Conservation (phyloP, 176 grass and related monocot genomes). For the Musa acuminata region DNA sequence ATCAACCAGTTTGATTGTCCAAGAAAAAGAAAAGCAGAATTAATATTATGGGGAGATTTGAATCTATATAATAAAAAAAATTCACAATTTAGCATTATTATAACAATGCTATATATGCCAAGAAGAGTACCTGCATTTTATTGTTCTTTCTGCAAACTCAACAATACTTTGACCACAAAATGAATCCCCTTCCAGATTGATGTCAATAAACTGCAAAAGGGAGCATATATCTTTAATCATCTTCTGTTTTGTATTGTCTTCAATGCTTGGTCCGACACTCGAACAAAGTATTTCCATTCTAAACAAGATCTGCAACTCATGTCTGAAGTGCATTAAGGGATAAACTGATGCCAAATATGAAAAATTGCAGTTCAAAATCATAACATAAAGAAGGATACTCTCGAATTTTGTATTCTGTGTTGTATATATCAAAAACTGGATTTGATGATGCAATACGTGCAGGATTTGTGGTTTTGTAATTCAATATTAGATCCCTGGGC, state of each 20-base stretch:
- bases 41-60: neutral
- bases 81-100: constrained; percentile 1
- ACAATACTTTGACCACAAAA: constrained; percentile 52
- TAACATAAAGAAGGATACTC: constrained; percentile 71
- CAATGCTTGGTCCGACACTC: constrained; percentile 36
- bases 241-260: constrained; percentile 69
- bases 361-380: neutral
- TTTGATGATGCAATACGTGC: constrained; percentile 23
- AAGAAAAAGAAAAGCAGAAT: neutral
- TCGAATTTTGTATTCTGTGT: constrained; percentile 57
- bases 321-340: constrained; percentile 54
- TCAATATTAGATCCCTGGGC: constrained; percentile 63
- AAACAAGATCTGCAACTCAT: constrained; percentile 83
- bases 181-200: constrained; percentile 73
- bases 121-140: constrained; percentile 60
- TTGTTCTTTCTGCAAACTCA: constrained; percentile 73
- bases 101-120: constrained; percentile 15
- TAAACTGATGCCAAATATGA: constrained; percentile 17
- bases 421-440: constrained; percentile 22
- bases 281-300: constrained; percentile 90
- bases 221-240: constrained; percentile 86
- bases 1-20: no score
- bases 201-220: constrained; percentile 85
- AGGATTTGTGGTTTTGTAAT: constrained; percentile 44
- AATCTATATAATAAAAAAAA: neutral